A percentile compares a stretch with the other conserved stretches of the same genome.
These are phyloP conservation scores for Thyridium curvatum DNA, from an alignment of 2,329 filamentous ascomycete genomes.

Conservation along the genomic window DNA sequence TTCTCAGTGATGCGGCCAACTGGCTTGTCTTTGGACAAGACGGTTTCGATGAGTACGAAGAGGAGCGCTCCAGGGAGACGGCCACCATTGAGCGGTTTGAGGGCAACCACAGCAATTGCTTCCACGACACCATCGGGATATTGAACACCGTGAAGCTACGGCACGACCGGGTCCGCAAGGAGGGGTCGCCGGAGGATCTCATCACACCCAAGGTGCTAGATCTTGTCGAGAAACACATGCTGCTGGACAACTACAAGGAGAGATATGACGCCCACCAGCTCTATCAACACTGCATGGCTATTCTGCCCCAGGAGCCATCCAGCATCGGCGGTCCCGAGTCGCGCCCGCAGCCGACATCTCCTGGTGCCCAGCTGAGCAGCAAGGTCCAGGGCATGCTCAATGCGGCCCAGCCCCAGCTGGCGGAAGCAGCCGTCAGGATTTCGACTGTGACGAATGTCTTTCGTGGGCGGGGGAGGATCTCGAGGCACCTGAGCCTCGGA, in stretches of 20 bases:
- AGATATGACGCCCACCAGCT: too few relatives aligned
- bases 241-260: neutral
- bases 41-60: conserved; percentile 6
- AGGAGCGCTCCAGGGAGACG: conserved; percentile 1
- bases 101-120: conserved; percentile 7
- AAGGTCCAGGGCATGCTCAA: too few relatives aligned
- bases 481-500: too few relatives aligned
- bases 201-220: conserved; percentile 9
- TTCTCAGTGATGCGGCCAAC: conserved; percentile 10
- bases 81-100: conserved; percentile 2
- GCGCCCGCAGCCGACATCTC: neutral
- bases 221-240: conserved; percentile 10
- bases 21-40: conserved; percentile 8
- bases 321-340: conserved; percentile 5
- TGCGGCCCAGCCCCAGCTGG: too few relatives aligned
- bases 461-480: too few relatives aligned
- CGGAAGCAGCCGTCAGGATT: too few relatives aligned
- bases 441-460: too few relatives aligned
- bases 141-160: conserved; percentile 5
- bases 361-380: too few relatives aligned
- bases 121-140: conserved; percentile 6
- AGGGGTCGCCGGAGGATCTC: conserved; percentile 6
- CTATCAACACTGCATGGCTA: too few relatives aligned
- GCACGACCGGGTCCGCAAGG: conserved; percentile 6
- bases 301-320: too few relatives aligned